Conservation (phyloP, 106 monocot genomes). For the Dioscorea alata region DNA sequence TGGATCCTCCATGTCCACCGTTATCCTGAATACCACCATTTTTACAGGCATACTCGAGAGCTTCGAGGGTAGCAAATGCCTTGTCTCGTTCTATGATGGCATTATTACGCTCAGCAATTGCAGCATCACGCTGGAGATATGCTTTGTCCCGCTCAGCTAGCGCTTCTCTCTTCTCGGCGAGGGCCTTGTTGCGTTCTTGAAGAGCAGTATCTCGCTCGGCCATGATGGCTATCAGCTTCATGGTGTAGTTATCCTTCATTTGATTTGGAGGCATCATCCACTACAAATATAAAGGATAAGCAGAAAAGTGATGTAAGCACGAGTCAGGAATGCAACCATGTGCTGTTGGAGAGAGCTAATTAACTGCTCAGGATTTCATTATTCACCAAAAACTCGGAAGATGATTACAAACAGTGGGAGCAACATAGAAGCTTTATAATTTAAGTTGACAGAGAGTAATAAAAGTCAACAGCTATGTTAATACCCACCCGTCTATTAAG, state of each 20-base stretch:
- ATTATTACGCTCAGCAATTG: slow-evolving; percentile 35
- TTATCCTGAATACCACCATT: slow-evolving; percentile 10
- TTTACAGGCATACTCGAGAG: slow-evolving; percentile 28
- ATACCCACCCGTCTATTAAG: no score
- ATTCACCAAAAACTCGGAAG: no score
- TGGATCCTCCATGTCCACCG: slow-evolving; percentile 7
- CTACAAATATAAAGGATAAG: slow-evolving; percentile 2
- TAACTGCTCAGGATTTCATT: no score
- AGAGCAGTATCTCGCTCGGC: slow-evolving; percentile 48
- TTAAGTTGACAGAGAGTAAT: no score
- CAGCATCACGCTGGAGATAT: slow-evolving; percentile 41
- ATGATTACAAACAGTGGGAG: no score
- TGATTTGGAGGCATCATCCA: slow-evolving; percentile 58
- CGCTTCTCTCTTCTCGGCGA: slow-evolving; percentile 42
- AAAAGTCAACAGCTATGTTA: no score
- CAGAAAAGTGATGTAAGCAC: no score
- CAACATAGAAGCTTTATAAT: no score
- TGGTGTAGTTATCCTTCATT: slow-evolving; percentile 31
- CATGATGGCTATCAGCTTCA: slow-evolving; percentile 40
- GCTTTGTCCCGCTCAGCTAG: slow-evolving; percentile 44
- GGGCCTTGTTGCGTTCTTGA: slow-evolving; percentile 39
- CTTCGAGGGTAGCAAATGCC: slow-evolving; percentile 34
- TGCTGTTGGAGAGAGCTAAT: no score
- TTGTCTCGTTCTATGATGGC: slow-evolving; percentile 44
- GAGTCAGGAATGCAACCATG: no score